Conservation (phyloP, 2,329 filamentous ascomycete species). For the Fusarium pseudoanthophilum region DNA sequence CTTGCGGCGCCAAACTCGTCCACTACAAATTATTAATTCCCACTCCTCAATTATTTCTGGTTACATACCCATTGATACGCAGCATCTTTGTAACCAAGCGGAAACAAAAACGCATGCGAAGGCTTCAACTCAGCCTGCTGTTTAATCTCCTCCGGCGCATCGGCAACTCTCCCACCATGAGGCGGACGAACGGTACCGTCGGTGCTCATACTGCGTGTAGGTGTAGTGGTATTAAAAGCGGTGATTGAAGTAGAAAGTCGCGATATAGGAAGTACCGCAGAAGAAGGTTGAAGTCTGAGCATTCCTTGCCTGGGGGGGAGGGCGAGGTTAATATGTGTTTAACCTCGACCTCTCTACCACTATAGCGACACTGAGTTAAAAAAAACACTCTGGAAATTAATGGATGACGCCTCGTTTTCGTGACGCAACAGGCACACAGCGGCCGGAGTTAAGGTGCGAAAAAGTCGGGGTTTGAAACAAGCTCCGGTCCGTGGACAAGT, state of each 20-base stretch:
- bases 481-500: conserved; percentile 34
- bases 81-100: conserved; percentile 90
- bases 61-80: conserved; percentile 85
- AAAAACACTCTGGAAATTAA: conserved; percentile 29
- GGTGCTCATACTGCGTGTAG: conserved; percentile 48
- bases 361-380: conserved; percentile 11
- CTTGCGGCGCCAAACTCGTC: conserved; percentile 82
- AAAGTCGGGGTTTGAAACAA: conserved; percentile 36
- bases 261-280: conserved; percentile 55
- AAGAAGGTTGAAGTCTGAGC: conserved; percentile 57
- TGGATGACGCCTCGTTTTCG: conserved; percentile 41
- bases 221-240: conserved; percentile 38
- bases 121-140: conserved; percentile 45
- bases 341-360: conserved; percentile 40
- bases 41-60: no score
- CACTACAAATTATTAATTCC: conserved; percentile 65
- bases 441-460: conserved; percentile 43
- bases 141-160: conserved; percentile 39
- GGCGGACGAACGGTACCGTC: conserved; percentile 45
- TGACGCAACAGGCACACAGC: conserved; percentile 19
- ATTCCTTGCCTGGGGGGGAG: conserved; percentile 51
- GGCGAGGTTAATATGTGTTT: conserved; percentile 33
- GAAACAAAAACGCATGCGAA: conserved; percentile 68
- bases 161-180: conserved; percentile 32
- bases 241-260: conserved; percentile 50